Evolutionary conservation across 2,329 filamentous ascomycete species (phyloP), one percentile per base, ranked within the genome.

Genomic region (Chaetomiaceae sp.): DNA sequence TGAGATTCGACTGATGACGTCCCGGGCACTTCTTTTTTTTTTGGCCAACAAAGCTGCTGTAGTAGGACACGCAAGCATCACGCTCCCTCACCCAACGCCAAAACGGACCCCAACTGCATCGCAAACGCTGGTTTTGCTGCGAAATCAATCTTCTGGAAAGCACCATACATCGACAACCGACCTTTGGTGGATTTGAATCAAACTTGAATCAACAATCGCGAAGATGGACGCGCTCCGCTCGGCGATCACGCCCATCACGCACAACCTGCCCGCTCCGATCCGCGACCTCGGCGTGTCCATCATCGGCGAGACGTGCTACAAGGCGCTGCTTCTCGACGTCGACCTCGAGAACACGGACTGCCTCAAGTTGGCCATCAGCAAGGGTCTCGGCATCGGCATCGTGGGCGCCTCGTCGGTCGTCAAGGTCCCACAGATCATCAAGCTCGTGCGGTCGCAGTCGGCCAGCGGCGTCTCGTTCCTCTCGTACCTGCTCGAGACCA

Each of bases 371-470:
- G 91, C 85, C 62, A 81, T 97, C 66, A 95, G 89, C 66, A 99
- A 99, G 75, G 90, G 80, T 3, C 84, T 99, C 14, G 92, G 94
- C 53, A 86, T 97, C 62, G 94, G 85, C 69, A 99, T 99, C 73
- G 90, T 99, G 67, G 86, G 81, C 61, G 90, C 90, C 48, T 91
- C 88, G 25, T 85, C 89, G 50, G 84, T 97, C 64, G 91, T 99
- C 76, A 99, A 99, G 75, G 84, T 99, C 23, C 94, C 94, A 0
- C 94, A 99, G 76, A 92, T 99, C 67, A 71, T 96, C 70, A 99
- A 99, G 77, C 84, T 99, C 47, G 73, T 94, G 65, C 78, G 79
- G 66, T 90, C 89, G 43, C 81, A 84, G 65, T 96, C 90, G 45
- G 84, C 90, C 25, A 81, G 83, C 40, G 94, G 94, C 62, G 81